Base-by-base conservation (phyloP, 768 basidiomycete genomes). In the Porpolomopsis calyptriformis region DNA sequence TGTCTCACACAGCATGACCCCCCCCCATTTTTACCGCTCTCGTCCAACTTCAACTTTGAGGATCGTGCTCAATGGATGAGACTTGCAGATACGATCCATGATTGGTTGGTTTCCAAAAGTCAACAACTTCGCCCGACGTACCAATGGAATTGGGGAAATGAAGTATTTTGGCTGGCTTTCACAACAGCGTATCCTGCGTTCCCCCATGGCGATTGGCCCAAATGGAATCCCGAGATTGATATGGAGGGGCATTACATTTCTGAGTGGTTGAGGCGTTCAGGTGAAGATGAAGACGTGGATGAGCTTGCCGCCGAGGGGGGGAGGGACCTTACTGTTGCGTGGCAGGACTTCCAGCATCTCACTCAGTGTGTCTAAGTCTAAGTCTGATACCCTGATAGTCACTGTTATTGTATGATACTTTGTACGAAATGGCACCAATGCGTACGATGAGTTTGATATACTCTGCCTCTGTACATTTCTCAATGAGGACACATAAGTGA, bases 301-400 rank as follows among this genome's bases (percentile, higher is more conserved):
- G 22, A 3, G 14, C 2, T 8, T 23, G 6, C 22, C 22, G 3
- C 22, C 19, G 5, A 38, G 14, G 36, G 20, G 36, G 36, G 6
- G 20, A n/a, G 36, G 40, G 40, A 41, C 5, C 40, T 41, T 26
- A 4, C 14, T n/a, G 40, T 8, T 26, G 40, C 27, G 3, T 41
- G 40, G 40, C 40, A 25, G 24, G 18, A 41, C 14, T 41, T 41
- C 18, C 40, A 41, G 23, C 40, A 41, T 8, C 40, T 24, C 19
- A 26, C 60, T 57, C 47, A 50, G 53, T 9, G 52, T 46, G 18
- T 41, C n/a, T n/a, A n/a, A n/a, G n/a, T n/a, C n/a, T n/a, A n/a
- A n/a, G n/a, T n/a, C n/a, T n/a, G n/a, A n/a, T n/a, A n/a, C n/a
- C n/a, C n/a, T n/a, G n/a, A n/a, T n/a, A n/a, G n/a, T n/a, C n/a